These are phyloP conservation scores for Monosporascus cannonballus DNA, from an alignment of 2,329 filamentous ascomycete species.

Conservation along the genomic window DNA sequence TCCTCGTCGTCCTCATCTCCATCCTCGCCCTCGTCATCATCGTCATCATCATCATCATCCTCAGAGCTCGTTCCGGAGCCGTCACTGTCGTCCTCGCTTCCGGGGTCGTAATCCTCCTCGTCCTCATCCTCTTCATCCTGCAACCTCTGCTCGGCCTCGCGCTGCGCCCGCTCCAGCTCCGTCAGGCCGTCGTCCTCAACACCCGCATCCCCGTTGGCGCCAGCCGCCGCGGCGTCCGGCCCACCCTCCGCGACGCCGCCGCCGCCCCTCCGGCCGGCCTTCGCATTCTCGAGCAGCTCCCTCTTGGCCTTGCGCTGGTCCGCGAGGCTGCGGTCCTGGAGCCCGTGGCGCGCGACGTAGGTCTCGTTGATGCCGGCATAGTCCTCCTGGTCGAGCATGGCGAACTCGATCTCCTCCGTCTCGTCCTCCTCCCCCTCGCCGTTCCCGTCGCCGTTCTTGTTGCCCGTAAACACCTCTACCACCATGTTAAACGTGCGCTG, in stretches of 20 bases:
- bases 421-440: constrained; percentile 32
- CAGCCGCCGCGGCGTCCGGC: constrained; percentile 23
- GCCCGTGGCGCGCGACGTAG: constrained; percentile 55
- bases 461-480: constrained; percentile 48
- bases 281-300: constrained; percentile 53
- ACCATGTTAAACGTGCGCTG: constrained; percentile 65
- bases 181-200: constrained; percentile 38
- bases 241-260: constrained; percentile 31
- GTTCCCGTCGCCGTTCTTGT: neutral
- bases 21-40: constrained; percentile 38
- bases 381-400: constrained; percentile 65
- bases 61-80: constrained; percentile 46
- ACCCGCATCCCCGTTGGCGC: constrained; percentile 40
- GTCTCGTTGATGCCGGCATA: constrained; percentile 55
- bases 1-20: constrained; percentile 33
- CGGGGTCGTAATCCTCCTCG: constrained; percentile 62
- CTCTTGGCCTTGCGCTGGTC: constrained; percentile 61
- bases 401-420: constrained; percentile 59
- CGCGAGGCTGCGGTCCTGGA: constrained; percentile 64
- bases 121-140: constrained; percentile 58
- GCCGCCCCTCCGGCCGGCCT: constrained; percentile 40
- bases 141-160: constrained; percentile 45
- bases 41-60: constrained; percentile 47
- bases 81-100: constrained; percentile 53
- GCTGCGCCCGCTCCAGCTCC: constrained; percentile 43